Conservation (phyloP, 2,329 filamentous ascomycete species). For the Aureobasidium sp. region DNA sequence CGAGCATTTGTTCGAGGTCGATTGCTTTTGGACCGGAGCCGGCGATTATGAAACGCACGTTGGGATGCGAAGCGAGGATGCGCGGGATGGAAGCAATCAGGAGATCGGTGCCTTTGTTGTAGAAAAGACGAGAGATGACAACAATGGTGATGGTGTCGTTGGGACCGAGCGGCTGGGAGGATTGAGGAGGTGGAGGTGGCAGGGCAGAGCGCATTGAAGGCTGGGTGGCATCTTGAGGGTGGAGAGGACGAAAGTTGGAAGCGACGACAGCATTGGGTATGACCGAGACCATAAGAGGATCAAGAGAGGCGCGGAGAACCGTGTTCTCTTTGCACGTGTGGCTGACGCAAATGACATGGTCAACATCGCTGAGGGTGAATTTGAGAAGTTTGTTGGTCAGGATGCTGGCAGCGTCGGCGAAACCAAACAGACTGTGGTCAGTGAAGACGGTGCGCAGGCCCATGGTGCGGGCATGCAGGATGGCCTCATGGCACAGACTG, state of each 20-base stretch:
- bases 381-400: slow-evolving; percentile 95
- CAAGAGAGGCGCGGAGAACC: slow-evolving; percentile 83
- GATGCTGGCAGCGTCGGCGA: slow-evolving; percentile 92
- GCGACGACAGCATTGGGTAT: slow-evolving; percentile 97
- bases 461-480: slow-evolving; percentile 93
- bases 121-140: slow-evolving; percentile 93
- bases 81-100: slow-evolving; percentile 93
- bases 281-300: slow-evolving; percentile 93
- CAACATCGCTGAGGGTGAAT: slow-evolving; percentile 90
- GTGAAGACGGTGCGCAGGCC: slow-evolving; percentile 92
- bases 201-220: slow-evolving; percentile 34
- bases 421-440: slow-evolving; percentile 94
- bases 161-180: slow-evolving; percentile 63
- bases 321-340: slow-evolving; percentile 99
- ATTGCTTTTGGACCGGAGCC: slow-evolving; percentile 95
- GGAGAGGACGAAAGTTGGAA: slow-evolving; percentile 79
- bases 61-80: slow-evolving; percentile 79
- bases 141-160: slow-evolving; percentile 90
- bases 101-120: slow-evolving; percentile 96
- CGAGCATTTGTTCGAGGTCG: slow-evolving; percentile 95
- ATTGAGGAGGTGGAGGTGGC: slow-evolving; percentile 39
- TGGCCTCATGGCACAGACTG: slow-evolving; percentile 87
- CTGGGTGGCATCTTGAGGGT: slow-evolving; percentile 27
- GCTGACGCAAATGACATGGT: slow-evolving; percentile 96
- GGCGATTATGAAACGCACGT: slow-evolving; percentile 93